Base-by-base conservation (phyloP, 1,284 basidiomycete genomes). In the Trametes polyzona region DNA sequence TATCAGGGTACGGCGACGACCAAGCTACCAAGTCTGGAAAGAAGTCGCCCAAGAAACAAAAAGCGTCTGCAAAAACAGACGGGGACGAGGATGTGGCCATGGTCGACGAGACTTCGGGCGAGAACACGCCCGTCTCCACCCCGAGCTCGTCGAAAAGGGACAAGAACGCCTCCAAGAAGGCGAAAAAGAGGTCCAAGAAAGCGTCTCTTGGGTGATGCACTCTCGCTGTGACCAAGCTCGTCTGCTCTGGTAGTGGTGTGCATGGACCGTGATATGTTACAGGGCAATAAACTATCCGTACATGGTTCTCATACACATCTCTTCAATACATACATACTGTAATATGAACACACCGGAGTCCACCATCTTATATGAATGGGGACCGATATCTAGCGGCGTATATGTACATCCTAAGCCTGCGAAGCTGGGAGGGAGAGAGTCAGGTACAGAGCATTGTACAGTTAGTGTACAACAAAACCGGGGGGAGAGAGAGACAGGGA, bases 1-100 rank as follows among this genome's bases (percentile, higher is more conserved):
- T 2, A 16, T 4, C 56, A 78, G 78, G 72, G 17, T 71, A 73
- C 43, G 67, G 70, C 21, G 69, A 71, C 47, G 42, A 64, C 2
- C 26, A 57, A 26, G 35, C 39, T 2, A 2, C 57, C 14, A 53
- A 57, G 21, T 9, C 52, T 6, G 32, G 47, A 3, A 57, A n/a
- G n/a, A n/a, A 58, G 21, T 10, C 50, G 3, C n/a, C 55, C 5
- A 61, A 62, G 46, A 67, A 65, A 36, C 43, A 58, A 36, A 66
- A 64, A n/a, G n/a, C n/a, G n/a, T n/a, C n/a, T n/a, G 24, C 21
- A 36, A 37, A 24, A 43, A 10, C 6, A 35, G 1, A 50, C 58
- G 16, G 36, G 2, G 50, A 27, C 7, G 61, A 56, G 14, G 64
- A 60, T 19, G 56, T 56, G 24, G 53, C 58, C 12, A 62, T 63